These are phyloP conservation scores for Hypoxylon intermedium DNA, from an alignment of 495 filamentous ascomycete species.

Conservation along the genomic window DNA sequence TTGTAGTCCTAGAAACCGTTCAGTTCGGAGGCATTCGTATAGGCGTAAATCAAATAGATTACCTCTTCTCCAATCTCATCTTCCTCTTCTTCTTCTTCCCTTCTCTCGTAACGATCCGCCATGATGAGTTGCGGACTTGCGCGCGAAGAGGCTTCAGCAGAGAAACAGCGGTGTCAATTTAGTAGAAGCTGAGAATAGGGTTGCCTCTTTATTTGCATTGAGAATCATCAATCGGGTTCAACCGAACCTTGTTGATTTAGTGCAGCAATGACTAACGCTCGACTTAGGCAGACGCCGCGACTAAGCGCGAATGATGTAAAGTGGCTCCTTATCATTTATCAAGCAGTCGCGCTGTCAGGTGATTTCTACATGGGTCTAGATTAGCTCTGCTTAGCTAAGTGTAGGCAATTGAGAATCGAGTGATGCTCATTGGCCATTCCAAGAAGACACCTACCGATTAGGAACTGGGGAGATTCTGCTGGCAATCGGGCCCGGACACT, in stretches of 20 bases:
- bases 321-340: neutral
- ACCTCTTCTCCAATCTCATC: conserved; percentile 68
- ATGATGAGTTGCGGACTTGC: conserved; percentile 34
- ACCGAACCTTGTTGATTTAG: neutral
- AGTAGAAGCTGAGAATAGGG: neutral
- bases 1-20: conserved; percentile 76
- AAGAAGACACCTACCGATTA: neutral
- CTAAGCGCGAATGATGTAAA: conserved; percentile 27
- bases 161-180: neutral
- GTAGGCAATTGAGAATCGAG: conserved; percentile 38
- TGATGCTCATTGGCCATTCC: conserved; percentile 32
- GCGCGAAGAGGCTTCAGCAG: neutral
- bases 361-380: conserved; percentile 5
- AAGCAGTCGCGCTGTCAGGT: conserved; percentile 33
- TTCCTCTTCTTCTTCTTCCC: conserved; percentile 72
- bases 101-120: conserved; percentile 55
- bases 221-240: neutral
- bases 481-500: conserved; percentile 12
- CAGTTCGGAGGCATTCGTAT: conserved; percentile 4
- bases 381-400: neutral
- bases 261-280: neutral
- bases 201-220: neutral
- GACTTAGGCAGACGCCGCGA: conserved; percentile 30
- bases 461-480: neutral
- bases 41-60: conserved; percentile 34